Conservation (phyloP, 805 yeast genomes). For the Wickerhamomyces alni region DNA sequence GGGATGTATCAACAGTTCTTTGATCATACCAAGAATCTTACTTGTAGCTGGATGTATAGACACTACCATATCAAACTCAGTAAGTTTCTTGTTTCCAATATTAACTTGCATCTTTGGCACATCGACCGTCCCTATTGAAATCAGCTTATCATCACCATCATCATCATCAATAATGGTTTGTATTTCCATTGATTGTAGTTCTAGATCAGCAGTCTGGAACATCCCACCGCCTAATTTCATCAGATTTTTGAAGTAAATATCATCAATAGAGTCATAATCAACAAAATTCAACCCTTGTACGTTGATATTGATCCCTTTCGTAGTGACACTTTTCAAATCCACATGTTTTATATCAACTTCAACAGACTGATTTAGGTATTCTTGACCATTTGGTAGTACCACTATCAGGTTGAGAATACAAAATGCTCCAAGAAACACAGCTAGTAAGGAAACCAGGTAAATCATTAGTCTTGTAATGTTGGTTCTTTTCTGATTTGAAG, state of each 20-base stretch:
- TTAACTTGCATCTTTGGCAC: slow-evolving; percentile 29
- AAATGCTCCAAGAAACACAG: slow-evolving; percentile 3
- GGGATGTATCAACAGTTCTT: slow-evolving; percentile 25
- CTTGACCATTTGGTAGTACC: slow-evolving; percentile 22
- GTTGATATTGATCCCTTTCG: slow-evolving; percentile 27
- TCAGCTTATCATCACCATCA: not conserved
- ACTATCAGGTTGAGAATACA: slow-evolving; percentile 1
- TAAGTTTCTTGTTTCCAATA: slow-evolving; percentile 22
- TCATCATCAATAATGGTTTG: slow-evolving; percentile 19
- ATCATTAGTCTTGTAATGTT: too few relatives aligned
- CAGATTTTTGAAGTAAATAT: slow-evolving; percentile 18
- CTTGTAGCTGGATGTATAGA: slow-evolving; percentile 28
- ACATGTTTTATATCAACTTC: slow-evolving; percentile 26
- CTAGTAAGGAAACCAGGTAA: too few relatives aligned
- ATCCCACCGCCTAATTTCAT: slow-evolving; percentile 29
- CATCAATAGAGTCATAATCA: slow-evolving; percentile 27
- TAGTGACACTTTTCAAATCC: slow-evolving; percentile 24
- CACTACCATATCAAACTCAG: slow-evolving; percentile 24
- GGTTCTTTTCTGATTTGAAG: too few relatives aligned
- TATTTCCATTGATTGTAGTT: slow-evolving; percentile 26
- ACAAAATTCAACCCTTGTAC: slow-evolving; percentile 26
- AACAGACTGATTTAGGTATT: slow-evolving; percentile 26
- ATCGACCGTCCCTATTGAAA: slow-evolving; percentile 27
- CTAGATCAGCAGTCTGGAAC: slow-evolving; percentile 23
- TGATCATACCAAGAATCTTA: slow-evolving; percentile 28